phyloP scores from a whole-genome alignment of 2,329 filamentous ascomycete genomes.

The Alternaria sp. region DNA sequence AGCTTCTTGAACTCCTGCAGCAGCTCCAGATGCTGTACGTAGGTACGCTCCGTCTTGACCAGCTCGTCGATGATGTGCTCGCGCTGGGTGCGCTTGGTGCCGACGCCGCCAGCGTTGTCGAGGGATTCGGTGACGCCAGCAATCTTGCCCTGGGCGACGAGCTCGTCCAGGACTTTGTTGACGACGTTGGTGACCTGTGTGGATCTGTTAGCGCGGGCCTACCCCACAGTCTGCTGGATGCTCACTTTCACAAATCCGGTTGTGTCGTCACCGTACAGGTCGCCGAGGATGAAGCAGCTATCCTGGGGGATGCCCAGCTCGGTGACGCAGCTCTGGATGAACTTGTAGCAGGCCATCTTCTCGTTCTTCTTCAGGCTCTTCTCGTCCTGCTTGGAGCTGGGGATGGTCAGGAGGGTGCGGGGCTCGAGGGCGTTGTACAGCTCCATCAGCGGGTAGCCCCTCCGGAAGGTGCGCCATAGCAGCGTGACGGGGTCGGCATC shows the following conservation, averaged over 20 bases:
- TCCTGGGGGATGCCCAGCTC: slow-evolving; percentile 80
- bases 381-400: slow-evolving; percentile 69
- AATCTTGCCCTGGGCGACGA: slow-evolving; percentile 79
- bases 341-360: slow-evolving; percentile 90
- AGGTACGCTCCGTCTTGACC: slow-evolving; percentile 94
- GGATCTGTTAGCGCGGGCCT: slow-evolving; percentile 3
- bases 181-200: slow-evolving; percentile 84
- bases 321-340: slow-evolving; percentile 86
- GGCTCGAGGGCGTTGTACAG: slow-evolving; percentile 89
- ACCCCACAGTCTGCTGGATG: not conserved
- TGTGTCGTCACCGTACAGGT: slow-evolving; percentile 92
- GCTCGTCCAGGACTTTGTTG: slow-evolving; percentile 87
- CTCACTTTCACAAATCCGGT: slow-evolving; percentile 93
- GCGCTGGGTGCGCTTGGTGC: slow-evolving; percentile 71
- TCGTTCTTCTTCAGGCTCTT: slow-evolving; percentile 69
- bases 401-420: slow-evolving; percentile 71
- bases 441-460: slow-evolving; percentile 82
- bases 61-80: slow-evolving; percentile 92
- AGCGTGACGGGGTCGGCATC: slow-evolving; percentile 86
- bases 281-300: slow-evolving; percentile 90
- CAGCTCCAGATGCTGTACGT: slow-evolving; percentile 95
- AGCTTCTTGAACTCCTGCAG: slow-evolving; percentile 90
- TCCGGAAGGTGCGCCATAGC: slow-evolving; percentile 85
- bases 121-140: slow-evolving; percentile 53
- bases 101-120: slow-evolving; percentile 56